A percentile compares a stretch with the other conserved stretches of the same genome.
phyloP scores from a whole-genome alignment of 257 asterid genomes.

The Nicotiana noctiflora region DNA sequence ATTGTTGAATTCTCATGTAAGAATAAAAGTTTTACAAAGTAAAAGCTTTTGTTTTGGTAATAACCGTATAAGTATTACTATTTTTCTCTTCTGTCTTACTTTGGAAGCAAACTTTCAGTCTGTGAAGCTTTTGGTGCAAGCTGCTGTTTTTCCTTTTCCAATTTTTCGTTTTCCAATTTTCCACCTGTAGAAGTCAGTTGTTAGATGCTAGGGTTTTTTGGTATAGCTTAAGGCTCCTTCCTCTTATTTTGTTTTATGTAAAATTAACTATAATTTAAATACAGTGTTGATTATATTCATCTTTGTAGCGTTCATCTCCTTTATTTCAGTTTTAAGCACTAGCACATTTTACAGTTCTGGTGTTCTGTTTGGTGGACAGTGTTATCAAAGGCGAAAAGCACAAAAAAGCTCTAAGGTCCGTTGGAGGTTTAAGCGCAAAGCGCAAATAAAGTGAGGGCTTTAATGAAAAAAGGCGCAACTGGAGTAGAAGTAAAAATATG shows the following conservation, averaged over 20 bases:
- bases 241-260: background rate
- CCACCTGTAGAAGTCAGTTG: background rate
- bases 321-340: background rate
- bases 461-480: no score
- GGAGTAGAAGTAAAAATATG: no score
- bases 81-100: background rate
- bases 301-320: background rate
- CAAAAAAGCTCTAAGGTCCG: no score
- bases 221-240: background rate
- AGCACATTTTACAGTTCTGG: background rate
- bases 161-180: background rate
- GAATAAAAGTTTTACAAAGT: no score
- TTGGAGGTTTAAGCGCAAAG: no score
- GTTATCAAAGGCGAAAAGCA: no score
- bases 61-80: background rate
- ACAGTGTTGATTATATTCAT: background rate
- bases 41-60: background rate
- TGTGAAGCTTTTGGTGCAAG: background rate
- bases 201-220: background rate
- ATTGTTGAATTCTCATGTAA: no score
- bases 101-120: background rate
- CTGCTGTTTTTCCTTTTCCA: background rate
- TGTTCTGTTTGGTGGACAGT: background rate
- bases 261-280: background rate
- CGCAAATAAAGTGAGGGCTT: no score